A percentile compares a stretch with the other conserved stretches of the same genome.
phyloP scores from a whole-genome alignment of 1,139 yeast genomes.

The Candida dubliniensis region DNA sequence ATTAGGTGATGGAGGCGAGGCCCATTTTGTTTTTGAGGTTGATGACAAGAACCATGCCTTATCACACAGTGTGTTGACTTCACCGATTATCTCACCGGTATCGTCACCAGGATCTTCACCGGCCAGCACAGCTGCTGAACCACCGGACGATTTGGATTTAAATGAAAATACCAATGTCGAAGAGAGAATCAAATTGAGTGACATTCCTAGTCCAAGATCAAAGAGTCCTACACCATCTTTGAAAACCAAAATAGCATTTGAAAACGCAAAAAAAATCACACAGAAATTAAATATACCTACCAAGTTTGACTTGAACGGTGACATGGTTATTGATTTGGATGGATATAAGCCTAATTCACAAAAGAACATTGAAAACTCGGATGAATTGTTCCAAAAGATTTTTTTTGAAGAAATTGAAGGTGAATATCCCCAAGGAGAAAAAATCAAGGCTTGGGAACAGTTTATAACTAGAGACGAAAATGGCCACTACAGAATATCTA shows the following conservation, averaged over 20 bases:
- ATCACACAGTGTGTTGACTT: slow-evolving; percentile 78
- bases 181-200: slow-evolving; percentile 25
- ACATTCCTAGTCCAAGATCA: slow-evolving; percentile 20
- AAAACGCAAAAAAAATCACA: slow-evolving; percentile 68
- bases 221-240: slow-evolving; percentile 25
- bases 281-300: slow-evolving; percentile 82
- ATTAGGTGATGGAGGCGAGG: slow-evolving; percentile 97
- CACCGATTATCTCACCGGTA: slow-evolving; percentile 87
- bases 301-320: slow-evolving; percentile 86
- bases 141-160: slow-evolving; percentile 37
- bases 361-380: slow-evolving; percentile 67
- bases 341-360: slow-evolving; percentile 88
- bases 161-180: slow-evolving; percentile 30
- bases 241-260: slow-evolving; percentile 49
- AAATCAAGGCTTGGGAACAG: slow-evolving; percentile 34
- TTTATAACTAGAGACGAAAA: slow-evolving; percentile 56
- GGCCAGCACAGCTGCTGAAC: slow-evolving; percentile 10
- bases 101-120: slow-evolving; percentile 62
- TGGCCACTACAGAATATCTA: slow-evolving; percentile 66
- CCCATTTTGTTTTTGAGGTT: slow-evolving; percentile 93
- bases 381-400: slow-evolving; percentile 68
- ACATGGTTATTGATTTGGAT: slow-evolving; percentile 87
- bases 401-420: slow-evolving; percentile 54
- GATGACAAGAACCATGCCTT: slow-evolving; percentile 56
- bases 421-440: slow-evolving; percentile 16